phyloP scores from a whole-genome alignment of 129 eudicot species.

The Centaurea solstitialis region DNA sequence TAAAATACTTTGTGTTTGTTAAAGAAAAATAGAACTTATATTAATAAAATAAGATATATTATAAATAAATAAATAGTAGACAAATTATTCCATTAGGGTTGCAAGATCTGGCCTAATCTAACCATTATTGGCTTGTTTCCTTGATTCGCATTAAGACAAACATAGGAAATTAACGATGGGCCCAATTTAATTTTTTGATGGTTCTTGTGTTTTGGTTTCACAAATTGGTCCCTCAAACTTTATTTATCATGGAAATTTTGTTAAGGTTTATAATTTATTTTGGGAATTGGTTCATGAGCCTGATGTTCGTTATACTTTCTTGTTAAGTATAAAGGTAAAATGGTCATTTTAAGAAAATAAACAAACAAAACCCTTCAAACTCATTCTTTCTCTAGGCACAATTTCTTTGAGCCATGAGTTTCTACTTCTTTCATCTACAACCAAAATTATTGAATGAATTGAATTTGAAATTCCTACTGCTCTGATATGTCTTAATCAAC shows the following conservation, averaged over 20 bases:
- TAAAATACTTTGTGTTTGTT: background rate
- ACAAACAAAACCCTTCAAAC: background rate
- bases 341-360: background rate
- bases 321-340: background rate
- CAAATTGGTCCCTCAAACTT: background rate
- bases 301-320: background rate
- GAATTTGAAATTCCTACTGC: background rate
- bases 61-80: background rate
- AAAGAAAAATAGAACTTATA: background rate
- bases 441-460: background rate
- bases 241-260: background rate
- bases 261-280: background rate
- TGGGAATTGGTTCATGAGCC: background rate
- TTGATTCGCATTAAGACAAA: constrained; percentile 11
- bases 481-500: too few relatives aligned
- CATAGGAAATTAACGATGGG: background rate
- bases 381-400: background rate
- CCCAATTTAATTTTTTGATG: background rate
- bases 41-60: background rate
- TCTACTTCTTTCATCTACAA: background rate
- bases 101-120: constrained; percentile 4
- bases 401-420: background rate
- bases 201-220: background rate
- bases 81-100: constrained; percentile 1
- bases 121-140: constrained; percentile 18